phyloP scores from a whole-genome alignment of 1,284 basidiomycete genomes.

The Bjerkandera adusta region DNA sequence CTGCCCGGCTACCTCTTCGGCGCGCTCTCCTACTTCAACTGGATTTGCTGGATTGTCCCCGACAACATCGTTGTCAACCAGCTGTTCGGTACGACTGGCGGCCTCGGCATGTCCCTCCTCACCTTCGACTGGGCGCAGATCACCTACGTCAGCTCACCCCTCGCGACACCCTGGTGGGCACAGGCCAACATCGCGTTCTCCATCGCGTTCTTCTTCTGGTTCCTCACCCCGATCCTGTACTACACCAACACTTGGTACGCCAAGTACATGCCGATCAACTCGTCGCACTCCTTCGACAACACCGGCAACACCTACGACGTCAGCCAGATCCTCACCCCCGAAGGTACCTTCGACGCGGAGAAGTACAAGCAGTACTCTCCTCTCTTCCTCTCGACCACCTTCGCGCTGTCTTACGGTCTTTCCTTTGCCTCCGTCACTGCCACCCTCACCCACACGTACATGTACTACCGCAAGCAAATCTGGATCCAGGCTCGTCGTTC shows the following conservation, averaged over 20 bases:
- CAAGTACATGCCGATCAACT: slow-evolving; percentile 59
- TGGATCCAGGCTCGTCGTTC: slow-evolving; percentile 56
- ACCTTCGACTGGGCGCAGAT: slow-evolving; percentile 73
- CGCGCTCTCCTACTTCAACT: slow-evolving; percentile 54
- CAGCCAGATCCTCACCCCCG: slow-evolving; percentile 52
- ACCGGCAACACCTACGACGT: slow-evolving; percentile 69
- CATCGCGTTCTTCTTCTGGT: slow-evolving; percentile 74
- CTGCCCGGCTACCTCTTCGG: slow-evolving; percentile 64
- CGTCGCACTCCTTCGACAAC: slow-evolving; percentile 56
- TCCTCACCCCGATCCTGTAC: slow-evolving; percentile 61
- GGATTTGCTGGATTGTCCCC: slow-evolving; percentile 75
- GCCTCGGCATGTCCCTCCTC: slow-evolving; percentile 69
- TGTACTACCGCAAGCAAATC: slow-evolving; percentile 80
- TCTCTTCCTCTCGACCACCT: slow-evolving; percentile 69
- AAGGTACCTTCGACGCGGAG: slow-evolving; percentile 52
- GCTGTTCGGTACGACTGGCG: slow-evolving; percentile 77
- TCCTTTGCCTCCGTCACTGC: slow-evolving; percentile 64
- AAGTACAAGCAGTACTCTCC: slow-evolving; percentile 82
- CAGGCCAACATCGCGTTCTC: slow-evolving; percentile 75
- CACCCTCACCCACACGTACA: slow-evolving; percentile 64
- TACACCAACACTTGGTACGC: slow-evolving; percentile 60
- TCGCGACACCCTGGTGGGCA: slow-evolving; percentile 65
- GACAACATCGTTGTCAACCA: slow-evolving; percentile 66
- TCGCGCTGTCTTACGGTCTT: slow-evolving; percentile 43
- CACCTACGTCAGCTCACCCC: slow-evolving; percentile 52